Conservation (phyloP, 163 green algal genomes). For the Volvox carteri region DNA sequence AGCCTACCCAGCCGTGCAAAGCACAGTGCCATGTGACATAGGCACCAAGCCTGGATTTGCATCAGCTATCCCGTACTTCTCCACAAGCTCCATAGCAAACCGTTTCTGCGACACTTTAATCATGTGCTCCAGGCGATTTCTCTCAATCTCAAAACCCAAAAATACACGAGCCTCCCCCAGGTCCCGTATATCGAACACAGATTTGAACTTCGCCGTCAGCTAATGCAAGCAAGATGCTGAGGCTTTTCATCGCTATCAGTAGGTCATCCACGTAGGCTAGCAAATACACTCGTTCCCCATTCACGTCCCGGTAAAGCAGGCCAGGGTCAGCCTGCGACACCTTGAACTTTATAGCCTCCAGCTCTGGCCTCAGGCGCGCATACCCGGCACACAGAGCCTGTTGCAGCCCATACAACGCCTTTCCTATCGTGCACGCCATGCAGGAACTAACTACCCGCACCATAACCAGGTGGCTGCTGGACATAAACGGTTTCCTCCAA, state of each 20-base stretch:
- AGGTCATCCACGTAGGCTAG: slow-evolving; percentile 10
- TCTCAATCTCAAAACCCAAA: not conserved
- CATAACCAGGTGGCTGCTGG: not conserved
- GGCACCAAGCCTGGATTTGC: no score
- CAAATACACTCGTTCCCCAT: not conserved
- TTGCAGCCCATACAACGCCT: not conserved
- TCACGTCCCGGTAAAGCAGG: not conserved
- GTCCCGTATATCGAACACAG: not conserved
- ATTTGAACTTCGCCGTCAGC: not conserved
- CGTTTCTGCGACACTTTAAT: not conserved
- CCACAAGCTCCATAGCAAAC: no score
- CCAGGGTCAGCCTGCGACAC: not conserved
- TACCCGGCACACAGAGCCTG: not conserved
- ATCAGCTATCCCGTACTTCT: no score
- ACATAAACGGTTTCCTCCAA: no score
- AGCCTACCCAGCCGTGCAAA: no score
- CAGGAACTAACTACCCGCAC: not conserved
- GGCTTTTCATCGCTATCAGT: not conserved
- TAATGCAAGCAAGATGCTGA: no score
- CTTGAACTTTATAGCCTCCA: not conserved
- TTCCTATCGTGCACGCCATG: not conserved
- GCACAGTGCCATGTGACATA: no score
- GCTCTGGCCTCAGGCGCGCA: not conserved
- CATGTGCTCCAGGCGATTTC: not conserved
- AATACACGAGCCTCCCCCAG: no score